Evolutionary conservation across 805 yeast species (phyloP).

Genomic region (Candida boidinii): DNA sequence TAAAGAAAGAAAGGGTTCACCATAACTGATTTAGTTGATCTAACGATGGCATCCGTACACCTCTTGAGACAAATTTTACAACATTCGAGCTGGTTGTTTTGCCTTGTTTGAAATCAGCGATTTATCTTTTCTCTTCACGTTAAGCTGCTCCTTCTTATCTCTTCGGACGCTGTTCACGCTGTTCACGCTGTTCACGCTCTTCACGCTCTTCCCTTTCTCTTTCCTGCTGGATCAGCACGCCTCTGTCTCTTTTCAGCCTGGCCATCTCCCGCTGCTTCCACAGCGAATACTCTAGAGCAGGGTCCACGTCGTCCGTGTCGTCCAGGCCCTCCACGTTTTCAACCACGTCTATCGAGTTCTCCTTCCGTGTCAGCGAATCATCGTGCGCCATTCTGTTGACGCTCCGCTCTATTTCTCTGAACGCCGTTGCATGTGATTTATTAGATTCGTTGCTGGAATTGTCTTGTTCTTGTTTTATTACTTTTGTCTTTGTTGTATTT

Average conservation of each 20-base stretch:
- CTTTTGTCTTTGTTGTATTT: slow-evolving; percentile 3
- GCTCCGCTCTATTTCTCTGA: slow-evolving; percentile 18
- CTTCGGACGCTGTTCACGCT: too few species aligned
- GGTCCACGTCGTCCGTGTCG: slow-evolving; percentile 54
- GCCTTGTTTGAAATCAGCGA: too few species aligned
- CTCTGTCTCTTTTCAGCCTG: slow-evolving; percentile 23
- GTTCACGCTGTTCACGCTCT: not conserved
- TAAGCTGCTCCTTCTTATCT: too few species aligned
- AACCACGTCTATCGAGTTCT: slow-evolving; percentile 10
- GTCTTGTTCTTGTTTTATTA: not conserved
- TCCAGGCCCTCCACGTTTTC: slow-evolving; percentile 30
- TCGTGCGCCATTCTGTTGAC: slow-evolving; percentile 13
- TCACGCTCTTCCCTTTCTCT: slow-evolving; percentile 15
- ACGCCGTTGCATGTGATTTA: slow-evolving; percentile 3
- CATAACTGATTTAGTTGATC: too few species aligned
- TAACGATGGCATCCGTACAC: too few species aligned
- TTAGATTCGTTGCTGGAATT: not conserved
- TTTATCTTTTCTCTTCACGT: too few species aligned
- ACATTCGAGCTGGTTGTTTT: too few species aligned
- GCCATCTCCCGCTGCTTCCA: slow-evolving; percentile 27
- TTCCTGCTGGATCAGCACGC: slow-evolving; percentile 16
- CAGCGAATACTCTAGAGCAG: slow-evolving; percentile 30
- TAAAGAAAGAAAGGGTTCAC: too few species aligned
- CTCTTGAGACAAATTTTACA: too few species aligned
- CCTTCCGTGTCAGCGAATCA: slow-evolving; percentile 13